phyloP scores from a whole-genome alignment of 208 protist genomes.

The Vickermania spadyakhi region DNA sequence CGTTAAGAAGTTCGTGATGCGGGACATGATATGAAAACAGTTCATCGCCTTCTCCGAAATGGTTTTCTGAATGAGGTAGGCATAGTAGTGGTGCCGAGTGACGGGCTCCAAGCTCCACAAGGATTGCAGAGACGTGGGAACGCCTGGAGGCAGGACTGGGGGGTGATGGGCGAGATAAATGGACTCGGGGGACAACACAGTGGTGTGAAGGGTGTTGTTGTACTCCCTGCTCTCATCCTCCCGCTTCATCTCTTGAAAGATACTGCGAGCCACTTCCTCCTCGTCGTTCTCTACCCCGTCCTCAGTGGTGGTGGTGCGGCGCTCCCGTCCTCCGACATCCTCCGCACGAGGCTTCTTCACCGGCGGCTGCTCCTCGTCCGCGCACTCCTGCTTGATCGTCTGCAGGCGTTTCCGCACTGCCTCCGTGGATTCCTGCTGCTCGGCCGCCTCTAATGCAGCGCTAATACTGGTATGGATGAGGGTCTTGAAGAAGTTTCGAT shows the following conservation, averaged over 20 bases:
- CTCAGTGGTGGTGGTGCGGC: not conserved
- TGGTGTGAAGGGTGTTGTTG: conserved; percentile 60
- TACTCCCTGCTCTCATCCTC: conserved; percentile 66
- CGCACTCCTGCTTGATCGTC: too few relatives aligned
- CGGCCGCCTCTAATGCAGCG: too few relatives aligned
- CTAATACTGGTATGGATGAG: conserved; percentile 21
- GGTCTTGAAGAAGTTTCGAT: conserved; percentile 16
- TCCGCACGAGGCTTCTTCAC: too few relatives aligned
- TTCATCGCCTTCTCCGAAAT: conserved; percentile 68
- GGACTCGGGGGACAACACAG: conserved; percentile 67
- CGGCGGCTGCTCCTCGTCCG: too few relatives aligned
- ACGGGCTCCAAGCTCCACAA: conserved; percentile 76
- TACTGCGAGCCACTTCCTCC: conserved; percentile 65
- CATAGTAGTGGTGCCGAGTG: conserved; percentile 74
- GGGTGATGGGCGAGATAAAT: conserved; percentile 46
- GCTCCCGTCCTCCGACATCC: too few relatives aligned
- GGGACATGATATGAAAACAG: conserved; percentile 67
- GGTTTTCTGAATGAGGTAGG: conserved; percentile 66
- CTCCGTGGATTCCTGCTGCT: conserved; percentile 3
- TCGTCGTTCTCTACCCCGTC: too few relatives aligned
- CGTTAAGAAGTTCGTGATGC: conserved; percentile 47
- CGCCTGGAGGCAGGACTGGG: conserved; percentile 27
- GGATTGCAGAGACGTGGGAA: conserved; percentile 67
- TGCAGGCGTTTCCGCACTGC: too few relatives aligned
- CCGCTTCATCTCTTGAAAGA: conserved; percentile 85